Percentiles rank a stretch among this genome's conserved stretches.
phyloP scores from a whole-genome alignment of 306 rosid species.

The Elaeagnus macrophylla region DNA sequence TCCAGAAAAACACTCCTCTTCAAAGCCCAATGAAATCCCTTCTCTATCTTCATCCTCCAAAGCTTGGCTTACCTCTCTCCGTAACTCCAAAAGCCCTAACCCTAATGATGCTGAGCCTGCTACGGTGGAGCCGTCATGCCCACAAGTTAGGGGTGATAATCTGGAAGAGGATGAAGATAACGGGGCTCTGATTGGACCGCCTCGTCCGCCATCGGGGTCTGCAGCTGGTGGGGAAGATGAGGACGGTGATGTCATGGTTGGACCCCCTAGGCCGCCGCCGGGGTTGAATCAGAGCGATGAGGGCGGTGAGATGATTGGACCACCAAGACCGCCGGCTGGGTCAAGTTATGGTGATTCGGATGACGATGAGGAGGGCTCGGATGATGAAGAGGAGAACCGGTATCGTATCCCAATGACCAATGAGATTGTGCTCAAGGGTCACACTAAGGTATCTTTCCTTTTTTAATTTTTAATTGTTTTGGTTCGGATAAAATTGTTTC shows the following conservation, averaged over 20 bases:
- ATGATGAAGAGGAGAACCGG: constrained; percentile 32
- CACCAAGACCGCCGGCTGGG: constrained; percentile 43
- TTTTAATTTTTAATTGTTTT: too few relatives aligned
- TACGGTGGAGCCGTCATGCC: constrained; percentile 23
- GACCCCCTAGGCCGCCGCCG: constrained; percentile 39
- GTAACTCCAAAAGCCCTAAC: constrained; percentile 33
- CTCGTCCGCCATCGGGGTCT: constrained; percentile 19
- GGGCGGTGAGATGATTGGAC: constrained; percentile 48
- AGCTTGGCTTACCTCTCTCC: constrained; percentile 56
- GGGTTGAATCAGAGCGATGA: constrained; percentile 10
- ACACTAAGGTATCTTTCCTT: constrained; percentile 49
- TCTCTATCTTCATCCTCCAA: constrained; percentile 68
- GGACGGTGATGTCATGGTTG: constrained; percentile 33
- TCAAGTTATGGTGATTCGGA: constrained; percentile 25
- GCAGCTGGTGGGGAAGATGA: constrained; percentile 10
- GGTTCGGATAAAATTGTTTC: too few relatives aligned
- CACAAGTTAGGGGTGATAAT: constrained; percentile 1
- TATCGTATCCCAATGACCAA: constrained; percentile 78
- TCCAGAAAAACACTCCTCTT: constrained; percentile 14
- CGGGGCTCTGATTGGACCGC: constrained; percentile 26
- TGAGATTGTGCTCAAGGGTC: constrained; percentile 89
- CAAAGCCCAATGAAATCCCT: constrained; percentile 29
- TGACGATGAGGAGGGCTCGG: constrained; percentile 30
- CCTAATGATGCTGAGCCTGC: constrained; percentile 10
- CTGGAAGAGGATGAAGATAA: constrained; percentile 10